Evolutionary conservation across 2,329 filamentous ascomycete species (phyloP), one percentile per base, ranked within the genome.

Genomic region (Hypoxylon sp.): DNA sequence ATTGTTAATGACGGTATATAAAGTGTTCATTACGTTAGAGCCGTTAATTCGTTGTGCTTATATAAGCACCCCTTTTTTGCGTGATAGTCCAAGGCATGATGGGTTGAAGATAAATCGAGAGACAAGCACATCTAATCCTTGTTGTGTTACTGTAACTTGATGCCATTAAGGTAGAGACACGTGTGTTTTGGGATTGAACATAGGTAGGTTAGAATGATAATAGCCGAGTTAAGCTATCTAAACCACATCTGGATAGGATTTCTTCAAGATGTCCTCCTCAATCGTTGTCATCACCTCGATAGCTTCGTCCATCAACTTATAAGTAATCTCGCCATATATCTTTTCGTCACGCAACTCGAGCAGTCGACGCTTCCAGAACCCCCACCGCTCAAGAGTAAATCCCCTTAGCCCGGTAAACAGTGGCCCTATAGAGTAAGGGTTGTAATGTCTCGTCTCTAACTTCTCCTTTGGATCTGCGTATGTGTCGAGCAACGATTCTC

Each of bases 401-500:
- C 48, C 48, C 8, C 48, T 51, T 24, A 24, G 15, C 8, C 28
- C 48, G 30, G 48, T 39, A 22, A 53, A 53, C 50, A 53, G 44
- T 1, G 50, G 50, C 50, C 50, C 50, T 53, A 53, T 53, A 53
- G 34, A 44, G 50, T 53, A 53, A 53, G 50, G 50, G 50, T 43
- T 44, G 5, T 20, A 53, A 22, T 55, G 47, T 34, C 39, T 46
- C 4, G 52, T 37, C 26, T 6, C 52, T 26, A 55, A n/a, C 28
- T 55, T 46, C 48, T 51, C 48, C 48, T 1, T 15, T 22, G 48
- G 48, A 22, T 51, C 19, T 51, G 48, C 48, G 26, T 15, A 51
- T 51, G 48, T 51, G 48, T 11, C 22, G 22, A 22, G 30, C 22
- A 51, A 39, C 48, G 48, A 51, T 22, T 51, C 48, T 51, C 30